Conservation (phyloP, 2,329 filamentous ascomycete species). For the Alternaria burnsii region DNA sequence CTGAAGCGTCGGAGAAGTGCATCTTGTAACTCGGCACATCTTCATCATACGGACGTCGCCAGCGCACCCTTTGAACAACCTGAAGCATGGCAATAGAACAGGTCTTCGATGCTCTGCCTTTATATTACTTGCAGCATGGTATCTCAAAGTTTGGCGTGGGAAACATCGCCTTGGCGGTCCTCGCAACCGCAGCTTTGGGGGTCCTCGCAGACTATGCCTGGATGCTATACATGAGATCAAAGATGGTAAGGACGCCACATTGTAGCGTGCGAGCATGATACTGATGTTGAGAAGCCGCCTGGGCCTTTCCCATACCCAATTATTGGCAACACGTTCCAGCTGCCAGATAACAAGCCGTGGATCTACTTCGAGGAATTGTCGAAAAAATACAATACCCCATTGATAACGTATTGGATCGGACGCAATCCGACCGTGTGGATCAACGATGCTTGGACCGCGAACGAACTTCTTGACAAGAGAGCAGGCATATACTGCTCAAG, state of each 20-base stretch:
- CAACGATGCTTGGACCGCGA: conserved; percentile 59
- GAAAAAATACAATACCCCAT: conserved; percentile 57
- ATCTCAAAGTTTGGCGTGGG: conserved; percentile 41
- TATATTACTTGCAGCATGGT: conserved; percentile 42
- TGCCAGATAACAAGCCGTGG: conserved; percentile 66
- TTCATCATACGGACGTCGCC: not conserved
- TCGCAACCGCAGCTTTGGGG: conserved; percentile 32
- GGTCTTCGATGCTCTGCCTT: conserved; percentile 38
- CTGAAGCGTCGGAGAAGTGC: not conserved
- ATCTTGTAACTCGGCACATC: not conserved
- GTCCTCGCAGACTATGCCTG: conserved; percentile 56
- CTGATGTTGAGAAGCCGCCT: conserved; percentile 55
- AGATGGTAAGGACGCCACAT: conserved; percentile 52
- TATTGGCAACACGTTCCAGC: conserved; percentile 64
- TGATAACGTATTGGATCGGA: conserved; percentile 66
- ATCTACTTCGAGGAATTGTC: conserved; percentile 65
- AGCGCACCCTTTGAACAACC: not conserved
- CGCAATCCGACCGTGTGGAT: conserved; percentile 53
- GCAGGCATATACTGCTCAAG: conserved; percentile 63
- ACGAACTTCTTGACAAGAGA: conserved; percentile 63
- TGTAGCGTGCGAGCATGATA: not conserved
- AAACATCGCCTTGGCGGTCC: conserved; percentile 33
- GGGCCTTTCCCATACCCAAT: conserved; percentile 64
- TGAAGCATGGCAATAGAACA: conserved; percentile 42
- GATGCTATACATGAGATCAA: conserved; percentile 61